A percentile compares a stretch with the other conserved stretches of the same genome.
These are phyloP conservation scores for Debaryomyces hansenii DNA, from an alignment of 805 yeast genomes.

Conservation along the genomic window DNA sequence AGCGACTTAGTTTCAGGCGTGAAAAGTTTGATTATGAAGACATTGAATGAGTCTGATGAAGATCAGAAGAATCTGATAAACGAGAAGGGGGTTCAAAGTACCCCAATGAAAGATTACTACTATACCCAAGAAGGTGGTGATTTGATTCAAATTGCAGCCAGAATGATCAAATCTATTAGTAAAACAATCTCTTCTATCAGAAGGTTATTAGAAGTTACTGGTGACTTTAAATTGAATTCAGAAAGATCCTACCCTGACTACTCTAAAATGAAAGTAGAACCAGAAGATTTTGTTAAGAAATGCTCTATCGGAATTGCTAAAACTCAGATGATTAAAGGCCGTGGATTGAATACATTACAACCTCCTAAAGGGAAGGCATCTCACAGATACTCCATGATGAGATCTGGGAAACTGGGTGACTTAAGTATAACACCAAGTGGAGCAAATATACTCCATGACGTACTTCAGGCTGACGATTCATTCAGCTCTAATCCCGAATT, in stretches of 20 bases:
- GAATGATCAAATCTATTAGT: slow-evolving; percentile 57
- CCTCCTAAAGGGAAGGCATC: slow-evolving; percentile 15
- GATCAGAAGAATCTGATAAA: slow-evolving; percentile 22
- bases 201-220: slow-evolving; percentile 53
- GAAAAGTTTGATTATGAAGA: slow-evolving; percentile 58
- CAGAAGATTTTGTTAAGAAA: slow-evolving; percentile 57
- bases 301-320: slow-evolving; percentile 64
- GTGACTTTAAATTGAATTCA: slow-evolving; percentile 61
- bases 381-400: slow-evolving; percentile 50
- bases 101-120: slow-evolving; percentile 35
- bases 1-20: slow-evolving; percentile 67
- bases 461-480: slow-evolving; percentile 24
- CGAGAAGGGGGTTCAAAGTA: slow-evolving; percentile 6
- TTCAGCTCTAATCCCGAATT: slow-evolving; percentile 38
- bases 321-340: slow-evolving; percentile 24
- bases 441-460: slow-evolving; percentile 42
- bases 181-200: slow-evolving; percentile 51
- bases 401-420: slow-evolving; percentile 51
- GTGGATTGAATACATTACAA: slow-evolving; percentile 23
- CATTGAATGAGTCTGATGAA: slow-evolving; percentile 43
- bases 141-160: slow-evolving; percentile 58
- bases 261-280: slow-evolving; percentile 52
- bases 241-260: slow-evolving; percentile 71
- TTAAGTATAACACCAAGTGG: slow-evolving; percentile 50
- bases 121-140: slow-evolving; percentile 69